Evolutionary conservation across 2,329 filamentous ascomycete genomes (phyloP), one percentile per base, ranked within the genome.

Genomic region (Diaporthe eres): DNA sequence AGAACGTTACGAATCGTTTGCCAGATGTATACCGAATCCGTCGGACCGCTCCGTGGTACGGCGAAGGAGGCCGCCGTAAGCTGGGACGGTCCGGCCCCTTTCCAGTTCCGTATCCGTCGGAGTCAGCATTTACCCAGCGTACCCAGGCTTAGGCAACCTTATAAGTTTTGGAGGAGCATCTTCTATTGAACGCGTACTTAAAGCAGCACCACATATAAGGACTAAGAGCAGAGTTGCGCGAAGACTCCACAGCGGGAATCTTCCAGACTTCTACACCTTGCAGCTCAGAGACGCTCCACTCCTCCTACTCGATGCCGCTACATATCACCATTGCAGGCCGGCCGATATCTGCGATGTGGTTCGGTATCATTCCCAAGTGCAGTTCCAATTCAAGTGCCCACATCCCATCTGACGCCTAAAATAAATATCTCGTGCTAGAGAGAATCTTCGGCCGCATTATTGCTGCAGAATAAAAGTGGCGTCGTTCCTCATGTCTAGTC

Each of bases 391-490:
- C 71, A 73, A 73, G 71, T 73, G 58, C 71, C 71, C 71, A 31
- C 71, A 57, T 25, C 47, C 71, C 71, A 65, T 55, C 60, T 73
- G 58, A 65, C 71, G 71, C 71, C 71, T 65, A 55, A 73, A 65
- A 73, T 65, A 65, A 44, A 73, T 47, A n/a, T 65, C 58, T 57
- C 34, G 49, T 73, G 58, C 49, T 65, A 57, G 39, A 12, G 34
- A 65, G 49, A 25, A 44, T 25, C 49, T 57, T 65, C 63, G 34
- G 63, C 63, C 61, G 63, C 19, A 34, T 65, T 37, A 71, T 74
- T 73, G 68, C 75, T 75, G 75, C 75, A 77, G 74, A 77, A 72
- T 71, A 49, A 49, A 25, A 25, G 51, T 49, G 51, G 73, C 55
- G 39, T 65, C 12, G 39, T 39, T 57, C 60, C 49, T 73, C 61